Conservation (phyloP, 1,284 basidiomycete genomes). For the Porodaedalea pini region DNA sequence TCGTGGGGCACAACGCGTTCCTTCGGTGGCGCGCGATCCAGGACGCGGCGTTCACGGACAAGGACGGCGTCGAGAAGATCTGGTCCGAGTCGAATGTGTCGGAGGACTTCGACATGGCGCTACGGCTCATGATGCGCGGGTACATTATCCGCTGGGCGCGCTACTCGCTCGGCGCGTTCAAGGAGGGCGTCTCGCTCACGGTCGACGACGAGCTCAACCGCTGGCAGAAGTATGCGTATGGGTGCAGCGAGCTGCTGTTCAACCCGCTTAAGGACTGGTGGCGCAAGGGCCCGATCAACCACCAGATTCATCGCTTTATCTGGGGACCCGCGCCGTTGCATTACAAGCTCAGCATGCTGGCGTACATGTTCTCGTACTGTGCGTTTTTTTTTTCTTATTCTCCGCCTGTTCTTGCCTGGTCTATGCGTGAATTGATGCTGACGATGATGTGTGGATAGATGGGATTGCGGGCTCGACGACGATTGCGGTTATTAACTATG, state of each 20-base stretch:
- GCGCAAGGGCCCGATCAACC: constrained; percentile 69
- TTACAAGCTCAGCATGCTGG: constrained; percentile 78
- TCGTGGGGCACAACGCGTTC: constrained; percentile 88
- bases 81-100: constrained; percentile 85
- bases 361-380: constrained; percentile 84
- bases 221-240: constrained; percentile 87
- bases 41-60: constrained; percentile 70
- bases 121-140: constrained; percentile 60
- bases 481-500: constrained; percentile 69
- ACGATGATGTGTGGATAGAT: constrained; percentile 28
- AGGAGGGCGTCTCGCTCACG: constrained; percentile 82
- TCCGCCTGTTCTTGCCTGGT: neutral
- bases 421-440: no score
- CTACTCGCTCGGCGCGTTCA: constrained; percentile 76
- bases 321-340: constrained; percentile 76
- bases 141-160: constrained; percentile 83
- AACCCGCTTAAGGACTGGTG: constrained; percentile 73
- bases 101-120: constrained; percentile 77
- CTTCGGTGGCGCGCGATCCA: constrained; percentile 82
- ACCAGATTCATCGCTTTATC: constrained; percentile 72
- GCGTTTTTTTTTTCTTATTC: neutral
- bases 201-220: constrained; percentile 78
- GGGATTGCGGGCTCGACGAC: constrained; percentile 68
- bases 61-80: constrained; percentile 63
- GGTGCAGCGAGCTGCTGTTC: constrained; percentile 73